Conservation (phyloP, 805 yeast species). For the Kockiozyma suomiensis region DNA sequence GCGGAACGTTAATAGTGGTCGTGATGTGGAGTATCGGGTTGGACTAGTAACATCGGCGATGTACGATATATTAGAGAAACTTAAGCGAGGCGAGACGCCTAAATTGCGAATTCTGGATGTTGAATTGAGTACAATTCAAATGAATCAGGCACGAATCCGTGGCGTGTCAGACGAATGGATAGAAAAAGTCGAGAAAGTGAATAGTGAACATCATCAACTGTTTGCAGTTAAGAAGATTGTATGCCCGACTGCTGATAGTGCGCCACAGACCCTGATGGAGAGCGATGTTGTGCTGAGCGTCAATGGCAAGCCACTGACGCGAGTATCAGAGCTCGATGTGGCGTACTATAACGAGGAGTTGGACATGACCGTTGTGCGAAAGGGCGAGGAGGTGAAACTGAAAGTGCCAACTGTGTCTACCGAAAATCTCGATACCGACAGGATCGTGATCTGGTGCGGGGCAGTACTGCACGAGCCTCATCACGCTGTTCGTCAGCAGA, state of each 20-base stretch:
- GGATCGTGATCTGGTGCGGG: conserved; percentile 81
- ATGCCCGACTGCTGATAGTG: conserved; percentile 38
- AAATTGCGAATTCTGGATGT: conserved; percentile 70
- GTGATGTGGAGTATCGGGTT: conserved; percentile 67
- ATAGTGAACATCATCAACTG: conserved; percentile 70
- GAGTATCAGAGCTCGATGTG: conserved; percentile 64
- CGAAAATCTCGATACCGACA: conserved; percentile 59
- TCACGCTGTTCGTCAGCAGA: conserved; percentile 85
- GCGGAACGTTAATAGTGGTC: conserved; percentile 52
- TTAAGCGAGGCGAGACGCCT: conserved; percentile 56
- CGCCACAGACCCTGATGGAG: conserved; percentile 43
- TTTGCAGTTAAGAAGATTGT: conserved; percentile 71
- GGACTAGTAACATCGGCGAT: conserved; percentile 78
- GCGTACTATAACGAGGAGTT: conserved; percentile 50
- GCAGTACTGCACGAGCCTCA: conserved; percentile 85
- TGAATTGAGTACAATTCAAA: conserved; percentile 68
- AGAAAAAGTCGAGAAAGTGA: conserved; percentile 60
- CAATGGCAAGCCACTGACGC: conserved; percentile 63
- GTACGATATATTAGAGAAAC: conserved; percentile 55
- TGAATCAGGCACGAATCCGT: conserved; percentile 75
- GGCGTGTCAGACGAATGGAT: conserved; percentile 92
- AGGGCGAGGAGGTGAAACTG: conserved; percentile 62
- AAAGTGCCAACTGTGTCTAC: conserved; percentile 67
- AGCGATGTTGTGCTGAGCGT: conserved; percentile 81
- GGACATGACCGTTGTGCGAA: conserved; percentile 69